A percentile compares a stretch with the other conserved stretches of the same genome.
Conservation (phyloP, 495 filamentous ascomycete genomes). For the Amorphotheca resinae region DNA sequence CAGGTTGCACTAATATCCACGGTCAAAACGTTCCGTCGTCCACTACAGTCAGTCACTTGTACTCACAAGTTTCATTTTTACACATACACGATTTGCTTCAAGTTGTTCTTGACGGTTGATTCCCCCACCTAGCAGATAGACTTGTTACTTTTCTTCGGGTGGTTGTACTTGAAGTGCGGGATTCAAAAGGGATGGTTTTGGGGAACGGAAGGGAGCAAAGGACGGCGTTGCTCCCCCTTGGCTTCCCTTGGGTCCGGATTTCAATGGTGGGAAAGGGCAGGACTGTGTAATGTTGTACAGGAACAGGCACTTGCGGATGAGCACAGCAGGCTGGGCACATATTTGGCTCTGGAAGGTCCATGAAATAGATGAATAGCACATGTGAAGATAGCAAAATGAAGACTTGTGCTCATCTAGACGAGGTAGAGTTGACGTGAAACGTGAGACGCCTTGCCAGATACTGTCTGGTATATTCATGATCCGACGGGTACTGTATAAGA, state of each 20-base stretch:
- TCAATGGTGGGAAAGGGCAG: not conserved
- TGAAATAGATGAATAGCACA: too few relatives aligned
- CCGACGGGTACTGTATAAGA: too few relatives aligned
- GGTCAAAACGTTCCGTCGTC: not conserved
- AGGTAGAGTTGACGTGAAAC: too few relatives aligned
- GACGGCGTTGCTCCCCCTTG: constrained; percentile 8
- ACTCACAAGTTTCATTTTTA: not conserved
- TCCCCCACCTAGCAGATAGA: constrained; percentile 20
- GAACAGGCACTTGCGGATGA: not conserved
- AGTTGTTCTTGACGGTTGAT: constrained; percentile 12
- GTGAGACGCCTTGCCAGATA: too few relatives aligned
- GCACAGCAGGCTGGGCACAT: not conserved
- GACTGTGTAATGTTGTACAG: not conserved
- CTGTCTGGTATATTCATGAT: too few relatives aligned
- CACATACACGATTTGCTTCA: constrained; percentile 5
- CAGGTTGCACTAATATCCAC: not conserved
- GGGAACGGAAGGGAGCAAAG: constrained; percentile 1
- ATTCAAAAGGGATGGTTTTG: not conserved
- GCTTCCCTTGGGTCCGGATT: constrained; percentile 5
- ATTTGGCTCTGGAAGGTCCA: too few relatives aligned
- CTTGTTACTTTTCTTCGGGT: constrained; percentile 3
- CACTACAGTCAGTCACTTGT: not conserved
- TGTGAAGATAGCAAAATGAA: too few relatives aligned
- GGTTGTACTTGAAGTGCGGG: constrained; percentile 2
- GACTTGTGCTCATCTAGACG: too few relatives aligned